Base-by-base conservation (phyloP, 306 rosid genomes). In the Canavalia ensiformis region DNA sequence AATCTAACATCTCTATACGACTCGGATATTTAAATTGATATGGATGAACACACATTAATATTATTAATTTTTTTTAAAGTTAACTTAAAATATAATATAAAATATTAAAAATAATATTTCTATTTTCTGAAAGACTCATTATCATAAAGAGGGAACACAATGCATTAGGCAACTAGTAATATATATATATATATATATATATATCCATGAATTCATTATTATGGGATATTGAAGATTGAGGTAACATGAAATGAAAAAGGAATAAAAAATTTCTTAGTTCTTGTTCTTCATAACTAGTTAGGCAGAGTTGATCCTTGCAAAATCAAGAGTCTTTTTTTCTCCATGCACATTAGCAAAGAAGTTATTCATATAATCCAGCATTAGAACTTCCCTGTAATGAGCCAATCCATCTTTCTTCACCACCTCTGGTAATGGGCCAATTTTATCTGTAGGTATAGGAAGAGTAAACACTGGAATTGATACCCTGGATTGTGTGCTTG, bases 311-410 rank as follows among this genome's bases (percentile, higher is more conserved):
- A 49, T 49, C n/a, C 54, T 49, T 1, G 90, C 92, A 69, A 88
- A 89, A 37, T 89, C 84, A 71, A 91, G 89, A 18, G 94, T 81
- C 47, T 90, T 90, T 70, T 91, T 88, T 54, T 92, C 94, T 0
- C 68, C 84, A 80, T 88, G 92, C 33, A 82, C 83, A 68, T 75
- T 80, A 1, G 82, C 85, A 72, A 89, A 88, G 74, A 83, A 90
- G 88, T 87, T 85, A 60, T 77, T 76, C 88, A 87, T 80, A 70
- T 91, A 90, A 76, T 91, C 91, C 29, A 79, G 75, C 11, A 86
- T 77, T 54, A 87, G 67, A 13, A 90, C 57, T 68, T 87, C 88
- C 5, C 77, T 83, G 51, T 87, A 91, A 42, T 34, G 77, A 18
- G 92, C 88, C 50, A 79, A 56, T 0, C 89, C 91, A 60, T 85